Conservation (phyloP, 2,329 filamentous ascomycete species). For the Scleromitrula shiraiana region DNA sequence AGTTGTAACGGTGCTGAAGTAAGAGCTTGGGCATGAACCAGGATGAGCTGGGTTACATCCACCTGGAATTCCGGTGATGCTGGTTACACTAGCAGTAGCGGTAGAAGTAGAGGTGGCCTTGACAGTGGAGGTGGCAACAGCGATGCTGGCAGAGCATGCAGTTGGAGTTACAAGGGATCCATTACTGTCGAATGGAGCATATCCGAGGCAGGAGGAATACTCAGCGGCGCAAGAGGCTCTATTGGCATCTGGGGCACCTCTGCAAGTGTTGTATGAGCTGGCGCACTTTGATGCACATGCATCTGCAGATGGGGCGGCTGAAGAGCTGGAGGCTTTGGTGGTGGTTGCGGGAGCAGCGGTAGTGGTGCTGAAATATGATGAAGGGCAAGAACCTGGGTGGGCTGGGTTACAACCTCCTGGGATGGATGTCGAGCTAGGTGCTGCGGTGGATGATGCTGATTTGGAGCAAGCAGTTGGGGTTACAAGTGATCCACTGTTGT, state of each 20-base stretch:
- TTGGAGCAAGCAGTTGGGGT: not conserved
- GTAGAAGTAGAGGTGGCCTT: not conserved
- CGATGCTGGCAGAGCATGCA: not conserved
- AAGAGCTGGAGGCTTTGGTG: no score
- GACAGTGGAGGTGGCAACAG: not conserved
- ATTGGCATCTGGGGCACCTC: not conserved
- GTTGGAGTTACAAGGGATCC: not conserved
- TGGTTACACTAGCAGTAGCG: not conserved
- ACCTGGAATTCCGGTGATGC: no score
- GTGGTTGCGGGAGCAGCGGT: not conserved
- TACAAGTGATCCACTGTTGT: not conserved
- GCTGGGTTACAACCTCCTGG: no score
- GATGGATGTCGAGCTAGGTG: not conserved
- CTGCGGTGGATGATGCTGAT: not conserved
- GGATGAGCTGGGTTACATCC: no score
- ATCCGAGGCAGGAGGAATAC: not conserved
- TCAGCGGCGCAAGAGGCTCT: not conserved
- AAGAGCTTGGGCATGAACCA: no score
- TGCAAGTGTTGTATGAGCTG: not conserved
- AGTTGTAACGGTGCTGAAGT: no score
- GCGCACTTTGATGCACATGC: not conserved
- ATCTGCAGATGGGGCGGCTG: no score
- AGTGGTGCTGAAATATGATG: no score
- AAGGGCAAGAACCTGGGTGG: no score
- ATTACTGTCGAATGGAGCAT: not conserved